Evolutionary conservation across 2,329 filamentous ascomycete species (phyloP), one percentile per base, ranked within the genome.

Genomic region (Leptodontidium sp.): DNA sequence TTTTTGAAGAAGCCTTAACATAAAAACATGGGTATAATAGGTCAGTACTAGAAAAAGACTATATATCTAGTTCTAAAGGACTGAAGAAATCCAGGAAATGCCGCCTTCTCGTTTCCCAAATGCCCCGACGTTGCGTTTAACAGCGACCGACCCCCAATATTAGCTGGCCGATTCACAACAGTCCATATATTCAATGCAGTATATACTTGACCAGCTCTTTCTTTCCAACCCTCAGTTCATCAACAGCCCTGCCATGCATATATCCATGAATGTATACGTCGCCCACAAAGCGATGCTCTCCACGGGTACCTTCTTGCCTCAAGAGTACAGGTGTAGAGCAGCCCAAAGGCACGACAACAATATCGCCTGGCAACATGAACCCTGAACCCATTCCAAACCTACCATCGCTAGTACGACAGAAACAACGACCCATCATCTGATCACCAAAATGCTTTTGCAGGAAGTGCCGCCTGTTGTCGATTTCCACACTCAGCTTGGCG

Each of bases 381-480:
- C 59, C 59, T 6, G 43, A 45, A n/a, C 59, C 59, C 14, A 62
- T 45, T 11, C 59, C 59, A 62, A 62, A 24, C 43, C 24, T 6
- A 6, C 38, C 40, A 9, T 49, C n/a, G 8, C 24, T 24, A 8
- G 59, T 45, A 49, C 40, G 38, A n/a, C 40, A 62, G n/a, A 45
- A 62, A 32, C 24, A 47, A 15, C 59, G 57, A 7, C 57, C 57
- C 57, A 61, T 61, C 57, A 61, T 61, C 40, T 43, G 57, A 45
- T 59, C 55, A 2, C 32, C 58, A 12, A 61, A 43, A 15, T 61
- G 58, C 38, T 61, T 47, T 15, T 61, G 58, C 12, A 61, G 21
- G 24, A 61, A 45, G 6, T 61, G 17, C 12, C 50, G 26, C 11
- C 50, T 11, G 29, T 53, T 53, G 24, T 29, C 50, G 5, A 53